phyloP scores from a whole-genome alignment of 2,329 filamentous ascomycete species.

The Daldinia eschscholtzii region DNA sequence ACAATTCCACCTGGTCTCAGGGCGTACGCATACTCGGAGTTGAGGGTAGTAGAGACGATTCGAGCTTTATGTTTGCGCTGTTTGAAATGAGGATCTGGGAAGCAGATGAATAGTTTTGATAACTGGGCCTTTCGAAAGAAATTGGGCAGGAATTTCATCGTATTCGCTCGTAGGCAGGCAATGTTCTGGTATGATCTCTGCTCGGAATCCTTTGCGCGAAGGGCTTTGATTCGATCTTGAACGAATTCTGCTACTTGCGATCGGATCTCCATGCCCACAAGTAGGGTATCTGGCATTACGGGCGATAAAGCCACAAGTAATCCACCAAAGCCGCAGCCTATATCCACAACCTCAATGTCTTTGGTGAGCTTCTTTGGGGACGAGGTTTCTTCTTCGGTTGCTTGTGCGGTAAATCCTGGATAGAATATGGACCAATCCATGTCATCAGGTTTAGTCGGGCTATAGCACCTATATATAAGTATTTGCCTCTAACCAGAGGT shows the following conservation, averaged over 20 bases:
- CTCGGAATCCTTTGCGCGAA: slow-evolving; percentile 74
- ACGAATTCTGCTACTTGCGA: slow-evolving; percentile 92
- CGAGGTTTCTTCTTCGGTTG: slow-evolving; percentile 54
- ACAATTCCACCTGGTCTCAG: slow-evolving; percentile 85
- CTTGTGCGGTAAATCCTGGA: slow-evolving; percentile 69
- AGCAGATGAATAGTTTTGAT: slow-evolving; percentile 95
- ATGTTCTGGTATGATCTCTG: slow-evolving; percentile 81
- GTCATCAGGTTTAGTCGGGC: slow-evolving; percentile 79
- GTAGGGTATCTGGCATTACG: slow-evolving; percentile 81
- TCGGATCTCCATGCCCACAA: slow-evolving; percentile 94
- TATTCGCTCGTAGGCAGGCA: slow-evolving; percentile 89
- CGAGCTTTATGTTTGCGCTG: slow-evolving; percentile 95
- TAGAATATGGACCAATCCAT: slow-evolving; percentile 95
- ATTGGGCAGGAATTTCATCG: slow-evolving; percentile 99
- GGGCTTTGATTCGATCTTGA: slow-evolving; percentile 84
- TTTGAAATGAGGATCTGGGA: slow-evolving; percentile 99
- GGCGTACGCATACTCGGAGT: slow-evolving; percentile 93
- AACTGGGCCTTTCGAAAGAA: slow-evolving; percentile 89
- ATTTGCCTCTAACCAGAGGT: slow-evolving; percentile 41
- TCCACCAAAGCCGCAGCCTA: slow-evolving; percentile 96
- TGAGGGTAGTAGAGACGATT: slow-evolving; percentile 89
- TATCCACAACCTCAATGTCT: slow-evolving; percentile 92
- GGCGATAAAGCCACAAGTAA: slow-evolving; percentile 88
- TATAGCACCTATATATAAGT: slow-evolving; percentile 55
- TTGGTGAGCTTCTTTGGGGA: slow-evolving; percentile 64